phyloP scores from a whole-genome alignment of 2,329 filamentous ascomycete genomes.

The Fusarium sp. region DNA sequence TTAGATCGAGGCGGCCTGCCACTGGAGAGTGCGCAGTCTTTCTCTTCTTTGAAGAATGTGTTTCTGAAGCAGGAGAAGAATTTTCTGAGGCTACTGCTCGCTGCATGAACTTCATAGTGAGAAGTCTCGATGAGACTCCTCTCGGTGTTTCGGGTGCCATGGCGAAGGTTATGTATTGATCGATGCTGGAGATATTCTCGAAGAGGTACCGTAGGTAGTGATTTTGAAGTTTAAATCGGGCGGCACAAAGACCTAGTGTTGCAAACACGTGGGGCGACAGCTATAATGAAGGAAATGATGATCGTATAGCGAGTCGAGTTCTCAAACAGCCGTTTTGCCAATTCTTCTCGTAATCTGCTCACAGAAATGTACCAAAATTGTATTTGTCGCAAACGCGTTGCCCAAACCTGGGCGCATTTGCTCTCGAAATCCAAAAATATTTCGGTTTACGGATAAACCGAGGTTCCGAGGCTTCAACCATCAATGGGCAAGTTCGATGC shows the following conservation, averaged over 20 bases:
- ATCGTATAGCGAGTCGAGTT: neutral
- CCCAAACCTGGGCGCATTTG: constrained; percentile 16
- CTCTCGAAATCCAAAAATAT: constrained; percentile 34
- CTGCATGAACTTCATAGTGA: constrained; percentile 99
- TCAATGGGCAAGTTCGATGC: constrained; percentile 40
- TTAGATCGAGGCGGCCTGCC: constrained; percentile 54
- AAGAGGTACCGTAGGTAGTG: constrained; percentile 10
- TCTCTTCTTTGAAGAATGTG: constrained; percentile 72
- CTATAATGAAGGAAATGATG: neutral
- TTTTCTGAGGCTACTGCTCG: constrained; percentile 76
- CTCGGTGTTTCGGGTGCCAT: constrained; percentile 69
- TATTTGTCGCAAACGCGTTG: constrained; percentile 4
- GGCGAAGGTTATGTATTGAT: constrained; percentile 9
- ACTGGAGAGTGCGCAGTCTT: constrained; percentile 60
- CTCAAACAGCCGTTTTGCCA: neutral
- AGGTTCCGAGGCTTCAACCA: constrained; percentile 24
- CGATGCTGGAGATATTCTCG: neutral
- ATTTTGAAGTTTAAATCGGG: constrained; percentile 6
- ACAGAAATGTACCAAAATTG: neutral
- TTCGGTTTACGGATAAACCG: constrained; percentile 46
- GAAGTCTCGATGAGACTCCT: constrained; percentile 85
- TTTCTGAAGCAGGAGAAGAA: constrained; percentile 62
- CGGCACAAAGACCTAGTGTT: neutral
- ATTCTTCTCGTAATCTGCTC: neutral
- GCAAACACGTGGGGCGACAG: constrained; percentile 10